phyloP scores from a whole-genome alignment of 164 flowering plant genomes.

The Magnolia changhungtana region DNA sequence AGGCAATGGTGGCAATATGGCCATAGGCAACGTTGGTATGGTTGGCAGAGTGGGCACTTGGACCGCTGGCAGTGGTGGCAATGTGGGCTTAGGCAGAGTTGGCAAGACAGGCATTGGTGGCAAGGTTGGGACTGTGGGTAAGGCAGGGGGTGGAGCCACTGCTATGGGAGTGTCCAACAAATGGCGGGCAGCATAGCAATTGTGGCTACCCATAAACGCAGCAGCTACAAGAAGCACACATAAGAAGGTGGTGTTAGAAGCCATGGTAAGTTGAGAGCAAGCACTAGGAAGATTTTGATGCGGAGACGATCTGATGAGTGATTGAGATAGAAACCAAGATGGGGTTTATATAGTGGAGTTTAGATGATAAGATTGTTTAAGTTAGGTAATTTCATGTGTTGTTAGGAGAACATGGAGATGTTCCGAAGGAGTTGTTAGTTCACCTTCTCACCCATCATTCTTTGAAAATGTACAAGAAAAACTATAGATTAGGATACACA shows the following conservation, averaged over 20 bases:
- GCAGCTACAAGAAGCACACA: background rate
- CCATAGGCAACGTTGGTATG: background rate
- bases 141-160: background rate
- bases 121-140: background rate
- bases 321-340: background rate
- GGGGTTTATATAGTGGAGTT: background rate
- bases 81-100: background rate
- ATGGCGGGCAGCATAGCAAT: background rate
- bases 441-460: too few species aligned
- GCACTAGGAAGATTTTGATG: background rate
- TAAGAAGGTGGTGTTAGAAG: background rate
- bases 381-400: background rate
- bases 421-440: too few species aligned
- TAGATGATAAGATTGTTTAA: background rate
- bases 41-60: background rate
- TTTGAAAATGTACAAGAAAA: too few species aligned
- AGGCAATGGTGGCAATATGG: background rate
- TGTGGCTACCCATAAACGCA: background rate
- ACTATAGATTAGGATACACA: too few species aligned
- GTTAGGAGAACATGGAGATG: too few species aligned
- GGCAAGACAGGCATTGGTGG: background rate
- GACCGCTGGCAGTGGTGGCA: background rate
- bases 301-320: background rate
- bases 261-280: background rate
- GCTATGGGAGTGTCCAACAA: background rate